Evolutionary conservation across 2,329 filamentous ascomycete genomes (phyloP).

Genomic region (Penicillium sp.): DNA sequence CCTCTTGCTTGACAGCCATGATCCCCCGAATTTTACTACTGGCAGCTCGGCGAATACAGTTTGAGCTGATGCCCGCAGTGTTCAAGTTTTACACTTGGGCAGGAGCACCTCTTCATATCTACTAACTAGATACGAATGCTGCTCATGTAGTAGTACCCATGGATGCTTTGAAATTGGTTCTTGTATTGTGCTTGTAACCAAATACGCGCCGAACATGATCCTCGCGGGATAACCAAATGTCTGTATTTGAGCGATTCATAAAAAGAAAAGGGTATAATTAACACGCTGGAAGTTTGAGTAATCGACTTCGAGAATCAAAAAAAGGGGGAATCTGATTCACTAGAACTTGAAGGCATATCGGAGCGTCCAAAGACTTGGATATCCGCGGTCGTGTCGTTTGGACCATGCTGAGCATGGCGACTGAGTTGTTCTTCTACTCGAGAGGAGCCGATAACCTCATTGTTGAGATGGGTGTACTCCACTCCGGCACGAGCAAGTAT

Average conservation of each 20-base stretch:
- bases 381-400: slow-evolving; percentile 34
- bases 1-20: too few species aligned
- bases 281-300: background rate
- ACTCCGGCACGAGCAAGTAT: slow-evolving; percentile 88
- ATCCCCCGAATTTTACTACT: too few species aligned
- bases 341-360: slow-evolving; percentile 9
- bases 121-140: too few species aligned
- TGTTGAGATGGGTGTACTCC: slow-evolving; percentile 95
- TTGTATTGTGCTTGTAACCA: too few species aligned
- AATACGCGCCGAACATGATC: too few species aligned
- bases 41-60: too few species aligned
- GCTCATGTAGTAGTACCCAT: too few species aligned
- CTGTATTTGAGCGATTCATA: background rate
- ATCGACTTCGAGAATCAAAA: background rate
- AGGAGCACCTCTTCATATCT: too few species aligned
- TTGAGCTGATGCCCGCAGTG: too few species aligned
- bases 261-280: background rate
- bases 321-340: background rate
- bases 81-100: too few species aligned
- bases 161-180: too few species aligned
- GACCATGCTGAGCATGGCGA: slow-evolving; percentile 66
- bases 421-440: slow-evolving; percentile 87
- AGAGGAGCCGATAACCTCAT: slow-evolving; percentile 90
- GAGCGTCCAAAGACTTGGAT: slow-evolving; percentile 40
- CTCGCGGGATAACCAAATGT: too few species aligned